A percentile compares a stretch with the other conserved stretches of the same genome.
Conservation (phyloP, 2,329 filamentous ascomycete species). For the Neonectria punicea region DNA sequence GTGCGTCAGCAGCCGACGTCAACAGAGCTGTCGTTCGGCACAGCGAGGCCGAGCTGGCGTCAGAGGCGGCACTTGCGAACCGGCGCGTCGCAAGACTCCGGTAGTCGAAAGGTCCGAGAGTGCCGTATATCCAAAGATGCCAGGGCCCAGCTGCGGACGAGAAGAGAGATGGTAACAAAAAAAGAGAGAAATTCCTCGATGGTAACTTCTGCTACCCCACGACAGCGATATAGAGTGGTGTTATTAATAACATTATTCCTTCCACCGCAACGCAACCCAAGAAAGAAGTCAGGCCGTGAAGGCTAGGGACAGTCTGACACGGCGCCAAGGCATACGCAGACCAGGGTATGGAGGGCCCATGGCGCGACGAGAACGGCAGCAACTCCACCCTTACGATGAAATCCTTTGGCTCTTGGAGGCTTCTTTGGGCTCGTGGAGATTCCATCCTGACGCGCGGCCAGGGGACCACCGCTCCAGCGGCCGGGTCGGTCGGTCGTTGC, state of each 20-base stretch:
- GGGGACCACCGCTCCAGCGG: neutral
- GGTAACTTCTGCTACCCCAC: neutral
- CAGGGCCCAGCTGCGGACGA: neutral
- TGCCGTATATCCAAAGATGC: conserved; percentile 5
- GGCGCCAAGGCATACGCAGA: neutral
- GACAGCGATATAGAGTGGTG: neutral
- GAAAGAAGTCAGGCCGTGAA: neutral
- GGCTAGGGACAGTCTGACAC: neutral
- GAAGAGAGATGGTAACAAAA: neutral
- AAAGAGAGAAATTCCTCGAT: neutral
- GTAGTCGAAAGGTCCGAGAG: conserved; percentile 10
- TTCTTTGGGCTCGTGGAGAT: conserved; percentile 3
- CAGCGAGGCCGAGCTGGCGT: conserved; percentile 15
- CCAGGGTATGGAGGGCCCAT: neutral
- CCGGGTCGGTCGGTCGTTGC: neutral
- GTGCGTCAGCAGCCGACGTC: conserved; percentile 40
- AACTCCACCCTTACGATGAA: neutral
- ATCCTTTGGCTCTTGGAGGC: conserved; percentile 7
- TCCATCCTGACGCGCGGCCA: conserved; percentile 15
- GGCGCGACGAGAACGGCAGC: too few species aligned
- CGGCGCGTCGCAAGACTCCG: neutral
- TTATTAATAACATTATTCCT: neutral
- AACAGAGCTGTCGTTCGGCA: conserved; percentile 26
- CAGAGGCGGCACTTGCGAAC: conserved; percentile 9
- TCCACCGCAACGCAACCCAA: neutral